These are phyloP conservation scores for Wickerhamomyces pijperi DNA, from an alignment of 805 yeast genomes.

Conservation along the genomic window DNA sequence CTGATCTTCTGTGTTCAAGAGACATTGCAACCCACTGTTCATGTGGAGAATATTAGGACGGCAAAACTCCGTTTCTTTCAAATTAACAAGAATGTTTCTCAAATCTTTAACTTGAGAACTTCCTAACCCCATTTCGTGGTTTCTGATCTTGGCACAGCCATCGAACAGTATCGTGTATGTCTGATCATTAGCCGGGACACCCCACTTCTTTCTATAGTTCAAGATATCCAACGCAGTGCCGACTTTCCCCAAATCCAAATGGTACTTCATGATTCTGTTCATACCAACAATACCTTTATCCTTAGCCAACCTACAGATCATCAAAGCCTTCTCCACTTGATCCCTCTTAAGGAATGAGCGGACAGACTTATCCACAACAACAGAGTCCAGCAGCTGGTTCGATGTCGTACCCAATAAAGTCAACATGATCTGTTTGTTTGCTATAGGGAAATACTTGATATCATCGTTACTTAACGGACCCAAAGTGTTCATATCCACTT, in stretches of 20 bases:
- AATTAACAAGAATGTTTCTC: slow-evolving; percentile 20
- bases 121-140: slow-evolving; percentile 18
- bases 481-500: slow-evolving; percentile 15
- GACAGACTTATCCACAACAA: slow-evolving; percentile 42
- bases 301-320: slow-evolving; percentile 35
- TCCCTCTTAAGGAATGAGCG: slow-evolving; percentile 37
- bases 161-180: slow-evolving; percentile 35
- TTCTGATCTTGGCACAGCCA: slow-evolving; percentile 28
- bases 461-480: slow-evolving; percentile 28
- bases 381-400: slow-evolving; percentile 46
- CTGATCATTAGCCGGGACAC: slow-evolving; percentile 38
- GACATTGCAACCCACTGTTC: slow-evolving; percentile 34
- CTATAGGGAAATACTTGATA: slow-evolving; percentile 20
- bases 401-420: slow-evolving; percentile 49
- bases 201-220: slow-evolving; percentile 52
- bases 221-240: slow-evolving; percentile 39
- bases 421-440: slow-evolving; percentile 36
- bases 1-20: slow-evolving; percentile 27
- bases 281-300: slow-evolving; percentile 45
- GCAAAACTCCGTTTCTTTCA: slow-evolving; percentile 16
- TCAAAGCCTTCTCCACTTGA: slow-evolving; percentile 41
- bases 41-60: slow-evolving; percentile 28
- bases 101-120: slow-evolving; percentile 24
- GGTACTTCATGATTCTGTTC: slow-evolving; percentile 48
- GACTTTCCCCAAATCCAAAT: slow-evolving; percentile 28